phyloP scores from a whole-genome alignment of 352 stramenopile genomes.

The Phytophthora capsici region DNA sequence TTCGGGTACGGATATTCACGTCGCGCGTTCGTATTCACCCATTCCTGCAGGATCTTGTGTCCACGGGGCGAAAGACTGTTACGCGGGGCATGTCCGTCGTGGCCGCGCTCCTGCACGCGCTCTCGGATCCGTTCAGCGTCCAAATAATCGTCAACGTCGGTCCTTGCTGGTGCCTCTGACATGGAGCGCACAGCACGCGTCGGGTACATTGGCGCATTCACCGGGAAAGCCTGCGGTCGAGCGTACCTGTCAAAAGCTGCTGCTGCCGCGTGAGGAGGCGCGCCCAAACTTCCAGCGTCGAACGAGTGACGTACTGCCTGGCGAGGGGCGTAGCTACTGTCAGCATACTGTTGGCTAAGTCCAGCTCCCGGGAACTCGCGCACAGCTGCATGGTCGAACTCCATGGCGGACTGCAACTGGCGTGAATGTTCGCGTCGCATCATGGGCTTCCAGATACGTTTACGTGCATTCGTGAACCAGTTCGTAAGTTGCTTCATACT shows the following conservation, averaged over 20 bases:
- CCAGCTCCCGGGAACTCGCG: conserved; percentile 45
- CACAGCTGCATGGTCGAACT: conserved; percentile 65
- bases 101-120: conserved; percentile 52
- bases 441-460: conserved; percentile 92
- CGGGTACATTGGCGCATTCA: conserved; percentile 40
- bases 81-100: conserved; percentile 44
- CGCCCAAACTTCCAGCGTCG: conserved; percentile 65
- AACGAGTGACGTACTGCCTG: conserved; percentile 67
- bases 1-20: conserved; percentile 71
- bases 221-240: conserved; percentile 32
- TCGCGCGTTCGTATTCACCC: conserved; percentile 66
- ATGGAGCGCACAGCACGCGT: conserved; percentile 65
- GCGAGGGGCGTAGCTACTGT: conserved; percentile 54
- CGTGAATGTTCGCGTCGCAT: conserved; percentile 86
- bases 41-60: conserved; percentile 83
- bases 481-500: conserved; percentile 93
- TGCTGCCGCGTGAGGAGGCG: conserved; percentile 27
- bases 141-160: conserved; percentile 70
- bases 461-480: conserved; percentile 91
- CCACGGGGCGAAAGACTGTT: conserved; percentile 70
- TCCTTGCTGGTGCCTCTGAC: conserved; percentile 60
- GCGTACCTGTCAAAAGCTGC: conserved; percentile 39
- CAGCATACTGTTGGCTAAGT: conserved; percentile 35
- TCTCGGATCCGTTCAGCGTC: conserved; percentile 75
- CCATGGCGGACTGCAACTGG: conserved; percentile 74